phyloP scores from a whole-genome alignment of 768 basidiomycete genomes.

The Suillus weaverae region DNA sequence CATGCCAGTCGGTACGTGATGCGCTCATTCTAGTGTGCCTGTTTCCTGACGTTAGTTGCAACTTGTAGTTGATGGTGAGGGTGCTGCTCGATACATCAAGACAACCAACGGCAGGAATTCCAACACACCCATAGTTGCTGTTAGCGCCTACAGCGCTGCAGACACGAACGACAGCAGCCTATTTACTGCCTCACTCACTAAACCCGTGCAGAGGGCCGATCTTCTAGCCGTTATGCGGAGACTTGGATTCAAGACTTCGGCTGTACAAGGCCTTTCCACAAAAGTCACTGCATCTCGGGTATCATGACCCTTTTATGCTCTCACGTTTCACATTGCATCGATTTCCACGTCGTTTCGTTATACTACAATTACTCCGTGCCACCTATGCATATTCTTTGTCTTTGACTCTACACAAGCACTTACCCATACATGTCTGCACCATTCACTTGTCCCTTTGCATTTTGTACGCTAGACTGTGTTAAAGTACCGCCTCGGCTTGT shows the following conservation, averaged over 20 bases:
- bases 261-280: slow-evolving; percentile 56
- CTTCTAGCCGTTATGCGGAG: slow-evolving; percentile 79
- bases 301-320: slow-evolving; percentile 23
- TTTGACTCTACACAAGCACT: slow-evolving; percentile 28
- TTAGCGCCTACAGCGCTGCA: slow-evolving; percentile 81
- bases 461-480: slow-evolving; percentile 47
- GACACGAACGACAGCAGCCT: slow-evolving; percentile 68
- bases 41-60: slow-evolving; percentile 26
- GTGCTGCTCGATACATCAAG: slow-evolving; percentile 95
- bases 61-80: slow-evolving; percentile 83
- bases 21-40: neutral
- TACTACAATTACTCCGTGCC: slow-evolving; percentile 28
- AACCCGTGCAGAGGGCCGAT: slow-evolving; percentile 88
- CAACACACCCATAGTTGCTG: slow-evolving; percentile 87
- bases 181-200: slow-evolving; percentile 80
- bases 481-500: slow-evolving; percentile 19
- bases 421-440: slow-evolving; percentile 21
- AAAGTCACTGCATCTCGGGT: slow-evolving; percentile 49
- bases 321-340: slow-evolving; percentile 24
- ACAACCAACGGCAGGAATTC: slow-evolving; percentile 95
- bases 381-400: slow-evolving; percentile 34
- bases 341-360: slow-evolving; percentile 26
- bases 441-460: slow-evolving; percentile 34
- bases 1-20: slow-evolving; percentile 84
- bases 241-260: slow-evolving; percentile 88